Evolutionary conservation across 345 rosid species (phyloP), one percentile per base, ranked within the genome.

Genomic region (Linum tenue): DNA sequence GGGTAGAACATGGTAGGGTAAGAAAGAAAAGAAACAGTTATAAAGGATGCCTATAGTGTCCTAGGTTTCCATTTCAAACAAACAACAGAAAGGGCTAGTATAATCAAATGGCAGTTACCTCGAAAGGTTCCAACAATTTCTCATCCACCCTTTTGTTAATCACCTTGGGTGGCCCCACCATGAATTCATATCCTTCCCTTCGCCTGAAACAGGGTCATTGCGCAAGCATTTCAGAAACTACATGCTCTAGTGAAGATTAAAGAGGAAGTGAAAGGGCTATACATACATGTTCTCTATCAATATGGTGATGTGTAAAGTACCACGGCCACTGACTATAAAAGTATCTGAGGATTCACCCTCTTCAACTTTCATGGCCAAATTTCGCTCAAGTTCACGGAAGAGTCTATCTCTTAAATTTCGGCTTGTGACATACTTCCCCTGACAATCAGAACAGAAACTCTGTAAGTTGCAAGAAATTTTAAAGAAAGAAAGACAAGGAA

Each of bases 161-260:
- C 73, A 92, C 97, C 81, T 90, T 89, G 3, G 97, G 97, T 72
- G 97, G 98, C 64, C 96, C 97, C 68, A 87, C 98, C 95, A 87
- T 83, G 66, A 92, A 89, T 73, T 90, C 98, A 81, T 82, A 92
- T 69, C 98, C 98, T 84, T 92, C 97, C 80, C 98, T 81, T 73
- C 98, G 77, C 98, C 98, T 90, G 82, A 70, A 76, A 83, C 17
- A 65, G 56, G 73, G 31, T 40, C n/a, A 69, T 4, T 2, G 3
- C 40, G 59, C 6, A 35, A 56, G 61, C 22, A 22, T 40, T 72
- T 75, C 68, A 70, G 70, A 69, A 71, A 35, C 62, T 64, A 56
- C 6, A 43, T 43, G 10, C 53, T 48, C 53, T 3, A 48, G 53
- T 48, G 58, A 55, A 75, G 43, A 63, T 39, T 5, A 15, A 76